Base-by-base conservation (phyloP, 2,329 filamentous ascomycete genomes). In the Trematosphaeria pertusa region DNA sequence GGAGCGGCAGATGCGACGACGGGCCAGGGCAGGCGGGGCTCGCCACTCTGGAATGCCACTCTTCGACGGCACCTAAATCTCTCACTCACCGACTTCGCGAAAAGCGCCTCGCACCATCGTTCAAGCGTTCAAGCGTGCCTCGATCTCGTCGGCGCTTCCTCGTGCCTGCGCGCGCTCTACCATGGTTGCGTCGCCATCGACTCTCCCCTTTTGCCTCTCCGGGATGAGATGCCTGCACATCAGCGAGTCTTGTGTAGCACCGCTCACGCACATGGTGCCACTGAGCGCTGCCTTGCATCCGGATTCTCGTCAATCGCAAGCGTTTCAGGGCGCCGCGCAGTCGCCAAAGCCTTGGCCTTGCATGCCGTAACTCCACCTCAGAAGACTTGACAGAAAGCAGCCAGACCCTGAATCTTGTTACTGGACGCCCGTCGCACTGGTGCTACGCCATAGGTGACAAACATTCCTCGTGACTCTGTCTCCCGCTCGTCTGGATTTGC, bases 81-180 rank as follows among this genome's bases (percentile, higher is more conserved):
- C 43, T 52, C 58, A 52, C 60, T 66, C 65, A 66, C 64, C 65
- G 65, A 67, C 61, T 62, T 39, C 36, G 43, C 48, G 24, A 47
- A 45, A 49, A 48, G 47, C 47, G 56, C 52, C 50, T 45, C 49
- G 36, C 44, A 53, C 45, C 33, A 35, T 12, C 20, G 8, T 45
- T 26, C 24, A 8, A 12, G 8, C 50, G 44, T 51, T 46, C 48
- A 53, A 45, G 43, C 52, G 31, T 34, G 48, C 54, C 59, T 58
- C 56, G 54, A 37, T 56, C 38, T 52, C 30, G 34, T 55, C 37
- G 52, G 56, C 58, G 55, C 50, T 56, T 63, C 61, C 62, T 67
- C 60, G 64, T 64, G 62, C 57, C 59, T 46, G 51, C 46, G 36
- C 44, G 39, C 44, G 38, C 48, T 57, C 48, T 44, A 52, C 55